Conservation (phyloP, 2,329 filamentous ascomycete species). For the Microdochium bolleyi region DNA sequence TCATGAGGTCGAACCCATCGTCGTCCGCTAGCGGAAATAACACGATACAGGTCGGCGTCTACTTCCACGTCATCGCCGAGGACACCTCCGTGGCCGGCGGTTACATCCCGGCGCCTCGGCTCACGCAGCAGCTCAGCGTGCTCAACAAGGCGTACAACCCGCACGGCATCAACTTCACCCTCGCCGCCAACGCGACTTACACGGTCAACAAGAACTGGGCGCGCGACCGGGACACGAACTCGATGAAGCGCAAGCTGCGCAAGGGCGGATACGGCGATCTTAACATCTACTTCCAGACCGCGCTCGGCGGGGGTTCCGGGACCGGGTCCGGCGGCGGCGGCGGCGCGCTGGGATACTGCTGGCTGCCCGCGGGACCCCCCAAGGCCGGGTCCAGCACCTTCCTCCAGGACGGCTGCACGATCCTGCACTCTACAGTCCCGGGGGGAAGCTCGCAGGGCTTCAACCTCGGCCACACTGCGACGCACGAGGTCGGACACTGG, state of each 20-base stretch:
- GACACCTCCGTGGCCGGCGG: background rate
- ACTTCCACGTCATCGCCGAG: conserved; percentile 1
- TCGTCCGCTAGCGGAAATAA: background rate
- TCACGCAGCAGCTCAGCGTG: background rate
- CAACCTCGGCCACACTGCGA: conserved; percentile 26
- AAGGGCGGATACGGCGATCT: conserved; percentile 35
- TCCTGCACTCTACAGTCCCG: conserved; percentile 15
- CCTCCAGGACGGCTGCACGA: conserved; percentile 24
- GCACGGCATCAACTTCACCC: conserved; percentile 2
- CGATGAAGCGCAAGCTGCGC: conserved; percentile 13
- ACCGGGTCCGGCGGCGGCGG: conserved; percentile 23
- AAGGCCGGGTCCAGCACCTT: conserved; percentile 18
- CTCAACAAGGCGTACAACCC: conserved; percentile 1
- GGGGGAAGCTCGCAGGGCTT: conserved; percentile 13
- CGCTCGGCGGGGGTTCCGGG: background rate
- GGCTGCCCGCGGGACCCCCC: conserved; percentile 29
- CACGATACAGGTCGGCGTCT: background rate
- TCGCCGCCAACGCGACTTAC: background rate
- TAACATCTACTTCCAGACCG: conserved; percentile 34
- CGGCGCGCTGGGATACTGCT: conserved; percentile 35
- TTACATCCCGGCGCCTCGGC: background rate
- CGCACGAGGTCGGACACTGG: conserved; percentile 20
- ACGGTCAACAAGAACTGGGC: conserved; percentile 2
- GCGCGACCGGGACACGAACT: background rate
- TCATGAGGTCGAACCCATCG: background rate